Base-by-base conservation (phyloP, 805 yeast genomes). In the Saccharomycopsis capsularis region DNA sequence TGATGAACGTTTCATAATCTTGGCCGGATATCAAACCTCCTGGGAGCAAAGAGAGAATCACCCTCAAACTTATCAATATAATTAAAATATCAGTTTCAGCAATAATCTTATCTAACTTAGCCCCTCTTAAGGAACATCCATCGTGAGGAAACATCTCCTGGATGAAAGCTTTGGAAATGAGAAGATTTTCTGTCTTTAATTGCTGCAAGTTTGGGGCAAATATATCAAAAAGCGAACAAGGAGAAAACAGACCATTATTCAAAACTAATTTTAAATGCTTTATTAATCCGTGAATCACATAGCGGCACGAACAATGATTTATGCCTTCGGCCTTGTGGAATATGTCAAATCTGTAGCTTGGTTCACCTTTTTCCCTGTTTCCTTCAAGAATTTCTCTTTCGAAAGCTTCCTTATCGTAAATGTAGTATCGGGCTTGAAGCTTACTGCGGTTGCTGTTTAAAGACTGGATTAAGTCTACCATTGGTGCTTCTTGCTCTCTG, bases 41-140 rank as follows among this genome's bases (percentile, higher is more conserved):
- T n/a, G 51, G 51, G 4, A 48, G 36, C 7, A 48, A 25, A 11
- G 44, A 24, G 6, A 42, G 15, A 22, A 48, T 13, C 15, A 48
- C 44, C 22, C 51, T 32, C 1, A 43, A 18, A 23, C 44, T 43
- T 1, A 48, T 48, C 3, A 48, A 18, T 16, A 44, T 18, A 3
- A 13, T 30, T 7, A 29, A 24, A 4, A 40, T 9, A 24, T 39
- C 42, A 5, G 29, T 23, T 19, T 29, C n/a, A 16, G 18, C 16
- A 32, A 48, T 22, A 3, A 23, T 6, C 4, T 25, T 21, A 2
- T 41, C 37, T 13, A 52, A 35, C 18, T 41, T 30, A 22, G 21
- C 11, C 16, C 51, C 51, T 30, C 32, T 37, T n/a, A 52, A 35
- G 2, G 50, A 38, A 23, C 55, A 52, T 2, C 55, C 55, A 21